Evolutionary conservation across 2,329 filamentous ascomycete genomes (phyloP), one percentile per base, ranked within the genome.

Genomic region (Clonostachys rhizophaga): DNA sequence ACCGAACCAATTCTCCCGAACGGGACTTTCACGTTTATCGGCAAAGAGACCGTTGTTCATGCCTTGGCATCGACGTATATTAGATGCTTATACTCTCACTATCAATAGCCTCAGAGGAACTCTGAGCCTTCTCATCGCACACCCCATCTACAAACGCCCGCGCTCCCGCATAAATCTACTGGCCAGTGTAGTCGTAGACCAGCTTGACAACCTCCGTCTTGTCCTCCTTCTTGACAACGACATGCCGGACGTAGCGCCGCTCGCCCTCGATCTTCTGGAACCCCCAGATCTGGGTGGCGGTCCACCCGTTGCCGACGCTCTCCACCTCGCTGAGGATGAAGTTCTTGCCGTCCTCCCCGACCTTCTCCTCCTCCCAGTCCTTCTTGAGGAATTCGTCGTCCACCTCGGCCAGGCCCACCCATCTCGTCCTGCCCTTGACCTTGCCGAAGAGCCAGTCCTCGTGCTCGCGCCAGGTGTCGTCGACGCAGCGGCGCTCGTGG

Each of bases 391-490:
- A 80, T 5, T 72, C 78, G 57, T 84, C 79, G n/a, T 70, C 63
- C 36, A 81, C 64, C 16, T 76, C 73, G 16, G 66, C 71, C 17
- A 67, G 59, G 11, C 57, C 60, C 49, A 79, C 54, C 61, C 76
- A 83, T 42, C 71, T 67, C 40, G 76, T 80, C 50, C 74, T 75
- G 48, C 86, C 88, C 45, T 72, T 71, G 52, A 94, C 77, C 47
- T 68, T 70, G 49, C 91, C 91, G 63, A 95, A 96, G 54, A 95
- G 79, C 74, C 83, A 84, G 72, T 96, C 90, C 20, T 70, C 71
- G 71, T 91, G 88, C 52, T 80, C 77, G 55, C 86, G 83, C 55
- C 55, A 64, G 46, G 55, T 56, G 62, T 66, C 59, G 69, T 83
- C 78, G 45, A 78, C 57, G 60, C 71, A 76, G 49, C 79, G 78